These are phyloP conservation scores for Prunella vulgaris DNA, from an alignment of 257 asterid species.

Conservation along the genomic window DNA sequence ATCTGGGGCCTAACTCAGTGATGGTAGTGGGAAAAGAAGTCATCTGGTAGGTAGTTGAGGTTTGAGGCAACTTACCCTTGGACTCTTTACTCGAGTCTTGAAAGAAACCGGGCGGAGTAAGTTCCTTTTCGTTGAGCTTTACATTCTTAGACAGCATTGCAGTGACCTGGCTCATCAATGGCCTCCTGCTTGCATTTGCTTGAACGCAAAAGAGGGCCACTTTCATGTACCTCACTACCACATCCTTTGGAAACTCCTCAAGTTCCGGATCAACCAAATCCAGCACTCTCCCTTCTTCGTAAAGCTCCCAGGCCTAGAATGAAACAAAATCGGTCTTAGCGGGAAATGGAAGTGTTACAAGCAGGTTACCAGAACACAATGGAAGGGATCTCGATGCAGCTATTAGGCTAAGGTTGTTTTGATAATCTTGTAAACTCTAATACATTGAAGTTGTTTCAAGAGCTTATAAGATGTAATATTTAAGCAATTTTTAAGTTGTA, in stretches of 20 bases:
- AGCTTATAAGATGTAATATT: no score
- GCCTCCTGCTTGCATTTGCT: conserved; percentile 80
- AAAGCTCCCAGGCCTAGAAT: conserved; percentile 74
- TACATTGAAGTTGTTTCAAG: no score
- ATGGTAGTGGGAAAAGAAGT: conserved; percentile 48
- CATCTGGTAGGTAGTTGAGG: conserved; percentile 51
- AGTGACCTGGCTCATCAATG: conserved; percentile 78
- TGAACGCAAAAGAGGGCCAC: conserved; percentile 89
- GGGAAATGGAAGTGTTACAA: not conserved
- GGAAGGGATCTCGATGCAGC: not conserved
- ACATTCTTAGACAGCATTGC: conserved; percentile 76
- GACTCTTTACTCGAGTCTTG: conserved; percentile 40
- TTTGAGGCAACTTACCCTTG: conserved; percentile 46
- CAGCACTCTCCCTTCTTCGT: conserved; percentile 54
- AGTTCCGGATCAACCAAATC: conserved; percentile 74
- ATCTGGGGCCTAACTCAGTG: conserved; percentile 68
- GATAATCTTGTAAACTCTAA: no score
- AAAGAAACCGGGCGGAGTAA: conserved; percentile 75
- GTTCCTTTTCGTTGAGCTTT: conserved; percentile 63
- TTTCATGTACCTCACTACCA: conserved; percentile 62
- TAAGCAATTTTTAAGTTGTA: no score
- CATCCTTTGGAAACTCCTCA: conserved; percentile 51
- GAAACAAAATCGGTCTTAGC: not conserved
- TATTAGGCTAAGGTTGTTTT: not conserved
- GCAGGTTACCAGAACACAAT: not conserved